A percentile compares a stretch with the other conserved stretches of the same genome.
Evolutionary conservation across 2,329 filamentous ascomycete genomes (phyloP).

Genomic region (Pyricularia grisea): DNA sequence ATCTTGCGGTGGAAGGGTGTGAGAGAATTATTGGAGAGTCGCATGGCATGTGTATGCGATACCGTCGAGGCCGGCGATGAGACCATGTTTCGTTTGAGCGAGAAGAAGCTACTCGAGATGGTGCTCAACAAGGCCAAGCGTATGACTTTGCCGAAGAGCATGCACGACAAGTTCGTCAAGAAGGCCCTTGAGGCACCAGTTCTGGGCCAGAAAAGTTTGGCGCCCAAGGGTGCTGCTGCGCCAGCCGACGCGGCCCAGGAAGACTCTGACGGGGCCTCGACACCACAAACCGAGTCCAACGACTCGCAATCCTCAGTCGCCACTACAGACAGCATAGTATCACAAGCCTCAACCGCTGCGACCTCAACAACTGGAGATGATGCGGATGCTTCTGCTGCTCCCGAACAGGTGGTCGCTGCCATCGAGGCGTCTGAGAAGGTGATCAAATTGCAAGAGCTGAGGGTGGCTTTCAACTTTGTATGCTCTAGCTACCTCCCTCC

Average conservation of each 20-base stretch:
- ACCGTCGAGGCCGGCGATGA: slow-evolving; percentile 76
- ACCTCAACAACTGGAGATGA: slow-evolving; percentile 27
- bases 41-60: slow-evolving; percentile 68
- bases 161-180: slow-evolving; percentile 79
- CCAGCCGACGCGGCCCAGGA: neutral
- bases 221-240: slow-evolving; percentile 24
- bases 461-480: slow-evolving; percentile 56
- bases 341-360: slow-evolving; percentile 33
- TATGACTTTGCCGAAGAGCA: slow-evolving; percentile 66
- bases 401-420: slow-evolving; percentile 25
- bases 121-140: slow-evolving; percentile 62
- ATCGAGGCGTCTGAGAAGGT: slow-evolving; percentile 40
- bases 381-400: neutral
- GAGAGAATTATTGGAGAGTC: slow-evolving; percentile 45
- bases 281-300: slow-evolving; percentile 19
- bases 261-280: neutral
- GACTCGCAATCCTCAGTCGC: slow-evolving; percentile 33
- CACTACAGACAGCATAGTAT: slow-evolving; percentile 24
- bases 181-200: slow-evolving; percentile 70
- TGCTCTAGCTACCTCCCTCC: slow-evolving; percentile 49
- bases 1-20: slow-evolving; percentile 39
- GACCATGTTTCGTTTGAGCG: slow-evolving; percentile 71
- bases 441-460: slow-evolving; percentile 51
- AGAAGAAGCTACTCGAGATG: slow-evolving; percentile 57
- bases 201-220: slow-evolving; percentile 50